Percentiles rank a stretch among this genome's conserved stretches.
phyloP scores from a whole-genome alignment of 768 basidiomycete species.

The Lactarius quietus region DNA sequence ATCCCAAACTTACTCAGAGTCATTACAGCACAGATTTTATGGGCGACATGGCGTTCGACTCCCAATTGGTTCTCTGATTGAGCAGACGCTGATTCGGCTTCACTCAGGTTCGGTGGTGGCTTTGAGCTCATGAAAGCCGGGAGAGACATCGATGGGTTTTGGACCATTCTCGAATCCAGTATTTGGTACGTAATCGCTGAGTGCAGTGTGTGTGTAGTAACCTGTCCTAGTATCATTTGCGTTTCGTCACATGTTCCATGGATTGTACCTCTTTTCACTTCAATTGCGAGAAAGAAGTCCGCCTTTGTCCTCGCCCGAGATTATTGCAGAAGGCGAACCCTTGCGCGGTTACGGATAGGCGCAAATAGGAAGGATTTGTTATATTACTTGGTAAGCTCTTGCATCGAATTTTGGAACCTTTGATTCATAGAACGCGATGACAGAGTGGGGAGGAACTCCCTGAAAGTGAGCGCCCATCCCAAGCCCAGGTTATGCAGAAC shows the following conservation, averaged over 20 bases:
- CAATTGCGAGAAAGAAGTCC: not conserved
- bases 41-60: constrained; percentile 40
- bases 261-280: not conserved
- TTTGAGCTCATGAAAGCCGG: not conserved
- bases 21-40: constrained; percentile 41
- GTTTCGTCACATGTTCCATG: not conserved
- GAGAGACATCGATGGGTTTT: not conserved
- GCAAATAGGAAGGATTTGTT: constrained; percentile 35
- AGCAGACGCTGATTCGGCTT: not conserved
- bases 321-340: not conserved
- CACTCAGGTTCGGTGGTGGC: not conserved
- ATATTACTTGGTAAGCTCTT: constrained; percentile 35
- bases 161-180: not conserved
- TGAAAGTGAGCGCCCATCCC: not conserved
- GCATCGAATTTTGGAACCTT: not conserved
- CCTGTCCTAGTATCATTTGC: not conserved
- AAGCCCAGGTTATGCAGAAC: not conserved
- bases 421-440: not conserved
- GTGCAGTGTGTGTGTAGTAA: not conserved
- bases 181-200: not conserved
- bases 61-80: not conserved
- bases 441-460: not conserved
- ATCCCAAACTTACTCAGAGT: not conserved
- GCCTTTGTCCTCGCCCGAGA: not conserved
- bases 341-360: not conserved